These are phyloP conservation scores for Botrytis tulipae DNA, from an alignment of 2,329 filamentous ascomycete species.

Conservation along the genomic window DNA sequence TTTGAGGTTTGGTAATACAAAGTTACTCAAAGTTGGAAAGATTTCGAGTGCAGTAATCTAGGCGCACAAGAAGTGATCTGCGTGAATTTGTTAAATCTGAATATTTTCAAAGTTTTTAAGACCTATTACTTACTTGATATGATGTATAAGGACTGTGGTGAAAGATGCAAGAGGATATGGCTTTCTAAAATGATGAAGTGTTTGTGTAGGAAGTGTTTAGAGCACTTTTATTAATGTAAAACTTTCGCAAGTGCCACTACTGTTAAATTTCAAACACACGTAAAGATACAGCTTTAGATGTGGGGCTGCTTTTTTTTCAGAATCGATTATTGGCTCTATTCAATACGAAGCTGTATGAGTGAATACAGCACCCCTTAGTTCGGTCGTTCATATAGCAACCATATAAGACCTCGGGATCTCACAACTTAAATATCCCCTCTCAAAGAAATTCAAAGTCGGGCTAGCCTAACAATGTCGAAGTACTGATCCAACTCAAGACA, in stretches of 20 bases:
- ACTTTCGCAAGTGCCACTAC: no score
- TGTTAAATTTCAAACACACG: neutral
- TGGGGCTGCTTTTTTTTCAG: no score
- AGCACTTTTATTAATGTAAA: no score
- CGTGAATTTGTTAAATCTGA: rapidly evolving
- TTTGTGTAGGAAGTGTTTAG: neutral
- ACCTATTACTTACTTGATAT: neutral
- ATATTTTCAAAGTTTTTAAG: neutral
- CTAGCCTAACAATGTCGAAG: neutral
- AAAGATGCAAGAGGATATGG: neutral
- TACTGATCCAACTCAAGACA: neutral
- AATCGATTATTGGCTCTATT: neutral
- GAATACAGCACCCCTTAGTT: neutral
- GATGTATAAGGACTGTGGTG: neutral
- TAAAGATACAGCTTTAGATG: neutral
- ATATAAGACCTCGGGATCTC: neutral
- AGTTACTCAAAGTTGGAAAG: neutral
- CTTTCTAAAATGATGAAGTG: neutral
- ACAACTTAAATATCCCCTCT: neutral
- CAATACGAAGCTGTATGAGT: neutral
- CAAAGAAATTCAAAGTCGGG: neutral
- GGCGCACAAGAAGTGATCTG: neutral
- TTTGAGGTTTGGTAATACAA: no score
- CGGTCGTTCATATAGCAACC: neutral
- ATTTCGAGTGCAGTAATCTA: neutral